Evolutionary conservation across 495 filamentous ascomycete genomes (phyloP), one percentile per base, ranked within the genome.

Genomic region (Podospora comata): DNA sequence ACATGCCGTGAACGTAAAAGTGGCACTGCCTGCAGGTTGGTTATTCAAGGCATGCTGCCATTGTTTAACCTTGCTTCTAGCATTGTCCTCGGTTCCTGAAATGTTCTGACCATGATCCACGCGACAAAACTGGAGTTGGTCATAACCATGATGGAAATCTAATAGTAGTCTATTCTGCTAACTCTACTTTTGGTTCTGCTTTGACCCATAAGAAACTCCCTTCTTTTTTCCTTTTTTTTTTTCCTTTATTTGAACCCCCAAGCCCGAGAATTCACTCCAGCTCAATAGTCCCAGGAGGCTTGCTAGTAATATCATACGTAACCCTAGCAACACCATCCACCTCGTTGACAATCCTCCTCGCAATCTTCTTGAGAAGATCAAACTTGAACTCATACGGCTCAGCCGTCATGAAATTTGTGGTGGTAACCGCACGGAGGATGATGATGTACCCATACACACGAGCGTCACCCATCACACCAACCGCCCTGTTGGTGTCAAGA

Each of bases 321-420:
- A 84, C 82, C n/a, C 82, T 73, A 68, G 66, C 74, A 19, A 77
- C 63, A 62, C 68, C 93, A 65, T 90, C 79, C 4, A 97, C 92
- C 79, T 97, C 92, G 77, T 97, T 97, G 56, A 91, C 85, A 64
- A 97, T 96, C 62, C 91, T 80, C 4, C 82, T 87, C 48, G 83
- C 83, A n/a, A 94, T 88, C 60, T 80, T 80, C 79, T 85, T 85
- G 64, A 96, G 78, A 71, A 97, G 90, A 15, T 85, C 83, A 63
- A 84, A 82, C 18, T 88, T 82, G 75, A 88, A 96, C 71, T 86
- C 83, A 72, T 86, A 88, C 0, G 91, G 73, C 68, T 84, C 83
- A 19, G 83, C 92, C 0, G 90, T 94, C 93, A 97, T 84, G 68
- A 78, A 96, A 73, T 96, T 92, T 0, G 82, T 89, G 0, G 91